Evolutionary conservation across 2,329 filamentous ascomycete species (phyloP).

Genomic region (Cladosporium sp.): DNA sequence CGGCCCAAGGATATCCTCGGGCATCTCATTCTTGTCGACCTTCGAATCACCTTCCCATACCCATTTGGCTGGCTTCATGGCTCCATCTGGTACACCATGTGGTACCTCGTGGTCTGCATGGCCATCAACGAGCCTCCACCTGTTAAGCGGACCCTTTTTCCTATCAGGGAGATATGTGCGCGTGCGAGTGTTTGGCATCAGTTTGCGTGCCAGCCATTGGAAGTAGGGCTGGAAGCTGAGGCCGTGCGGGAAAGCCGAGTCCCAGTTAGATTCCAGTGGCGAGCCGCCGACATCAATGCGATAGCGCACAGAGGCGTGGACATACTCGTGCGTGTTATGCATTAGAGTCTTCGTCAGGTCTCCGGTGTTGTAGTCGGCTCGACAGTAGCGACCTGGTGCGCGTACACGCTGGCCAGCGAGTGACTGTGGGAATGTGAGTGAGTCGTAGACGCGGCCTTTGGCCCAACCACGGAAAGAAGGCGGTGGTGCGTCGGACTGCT

Average conservation of each 20-base stretch:
- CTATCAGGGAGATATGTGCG: conserved; percentile 16
- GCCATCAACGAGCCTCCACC: conserved; percentile 31
- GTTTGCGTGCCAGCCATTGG: conserved; percentile 11
- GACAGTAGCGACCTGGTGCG: conserved; percentile 29
- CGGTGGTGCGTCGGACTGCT: conserved; percentile 13
- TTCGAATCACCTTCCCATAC: not conserved
- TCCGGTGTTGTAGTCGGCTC: conserved; percentile 27
- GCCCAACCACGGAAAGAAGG: conserved; percentile 26
- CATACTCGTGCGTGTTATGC: conserved; percentile 30
- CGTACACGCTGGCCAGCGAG: conserved; percentile 27
- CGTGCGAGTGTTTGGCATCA: conserved; percentile 22
- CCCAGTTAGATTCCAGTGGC: conserved; percentile 25
- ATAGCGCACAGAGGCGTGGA: conserved; percentile 33
- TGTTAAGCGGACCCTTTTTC: conserved; percentile 24
- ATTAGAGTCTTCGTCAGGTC: conserved; percentile 20
- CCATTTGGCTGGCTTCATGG: conserved; percentile 3
- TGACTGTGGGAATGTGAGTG: conserved; percentile 31
- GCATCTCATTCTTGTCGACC: conserved; percentile 3
- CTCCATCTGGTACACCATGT: not conserved
- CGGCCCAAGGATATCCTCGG: conserved; percentile 3
- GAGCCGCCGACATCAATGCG: conserved; percentile 31
- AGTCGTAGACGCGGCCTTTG: conserved; percentile 32
- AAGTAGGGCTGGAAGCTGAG: conserved; percentile 21
- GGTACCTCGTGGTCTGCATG: conserved; percentile 16
- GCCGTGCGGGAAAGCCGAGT: conserved; percentile 17